Evolutionary conservation across 2,329 filamentous ascomycete genomes (phyloP), one percentile per base, ranked within the genome.

Genomic region (Emmonsia crescens): DNA sequence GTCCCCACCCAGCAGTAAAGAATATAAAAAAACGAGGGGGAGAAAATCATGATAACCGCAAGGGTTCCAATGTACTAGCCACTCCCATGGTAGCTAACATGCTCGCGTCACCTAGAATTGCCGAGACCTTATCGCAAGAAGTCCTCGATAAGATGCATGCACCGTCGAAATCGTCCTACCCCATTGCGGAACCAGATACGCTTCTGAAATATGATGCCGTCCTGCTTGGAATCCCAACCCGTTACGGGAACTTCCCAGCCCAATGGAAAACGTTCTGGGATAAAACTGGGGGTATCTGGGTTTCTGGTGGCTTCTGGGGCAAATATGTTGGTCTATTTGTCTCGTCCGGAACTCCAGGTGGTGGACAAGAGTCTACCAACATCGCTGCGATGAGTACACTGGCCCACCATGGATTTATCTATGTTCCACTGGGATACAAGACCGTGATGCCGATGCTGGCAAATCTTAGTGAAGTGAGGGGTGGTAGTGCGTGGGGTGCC

Each of bases 181-280:
- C 86, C 62, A 75, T 90, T 68, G 80, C 86, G 63, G 78, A 82
- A 69, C 81, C 83, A 57, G 74, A 82, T 14, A 79, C 75, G 38
- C 86, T 96, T 51, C 84, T 86, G 72, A 66, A 80, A 60, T 97
- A 95, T 79, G 92, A 97, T 72, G 94, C 81, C 68, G 87, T 96
- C 80, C 86, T 99, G 66, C 83, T 97, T 70, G 94, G 94, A 68
- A 94, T 97, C 75, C 94, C 94, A 63, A 99, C 94, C 59, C 85
- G 94, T 68, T 99, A 90, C 80, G 94, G 94, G 70, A 97, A 95
- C 85, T 96, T 96, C 83, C 92, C 93, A 57, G 89, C 88, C 21
- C 94, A 99, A 80, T 96, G 89, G 89, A 96, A 94, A 82, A 77
- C 75, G 60, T 80, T 80, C 74, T 95, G 91, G 89, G 94, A 99